Evolutionary conservation across 208 protist species (phyloP).

Genomic region (Leishmania major): DNA sequence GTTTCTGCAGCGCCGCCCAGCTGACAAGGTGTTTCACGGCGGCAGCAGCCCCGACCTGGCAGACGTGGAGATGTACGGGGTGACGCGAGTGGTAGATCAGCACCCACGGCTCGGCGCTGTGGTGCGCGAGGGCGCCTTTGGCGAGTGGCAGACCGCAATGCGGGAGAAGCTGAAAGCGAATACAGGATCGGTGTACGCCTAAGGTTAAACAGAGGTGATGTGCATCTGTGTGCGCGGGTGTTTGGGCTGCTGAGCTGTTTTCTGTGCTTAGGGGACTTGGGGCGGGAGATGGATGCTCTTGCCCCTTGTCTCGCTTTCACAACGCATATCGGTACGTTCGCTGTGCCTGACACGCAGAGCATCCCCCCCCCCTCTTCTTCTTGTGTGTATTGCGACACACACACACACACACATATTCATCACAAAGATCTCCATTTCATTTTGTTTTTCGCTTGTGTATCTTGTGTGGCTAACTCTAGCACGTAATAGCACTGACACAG

Average conservation of each 20-base stretch:
- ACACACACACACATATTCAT: neutral
- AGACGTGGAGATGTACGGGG: conserved; percentile 83
- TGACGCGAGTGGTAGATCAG: conserved; percentile 57
- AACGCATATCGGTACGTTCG: neutral
- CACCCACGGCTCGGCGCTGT: conserved; percentile 56
- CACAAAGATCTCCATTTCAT: neutral
- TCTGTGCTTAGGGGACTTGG: neutral
- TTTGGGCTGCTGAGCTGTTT: neutral
- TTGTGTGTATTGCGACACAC: neutral
- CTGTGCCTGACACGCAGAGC: neutral
- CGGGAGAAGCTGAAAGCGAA: conserved; percentile 32
- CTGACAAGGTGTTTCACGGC: conserved; percentile 62
- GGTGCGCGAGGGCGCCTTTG: conserved; percentile 46
- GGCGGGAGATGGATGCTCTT: neutral
- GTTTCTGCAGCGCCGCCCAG: conserved; percentile 39
- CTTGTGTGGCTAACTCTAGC: neutral
- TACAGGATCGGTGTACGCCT: conserved; percentile 30
- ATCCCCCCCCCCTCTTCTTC: neutral
- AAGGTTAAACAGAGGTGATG: neutral
- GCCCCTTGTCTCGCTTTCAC: neutral
- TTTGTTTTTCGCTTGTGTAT: neutral
- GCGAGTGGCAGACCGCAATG: conserved; percentile 72
- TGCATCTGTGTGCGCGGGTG: neutral
- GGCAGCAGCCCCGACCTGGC: conserved; percentile 68
- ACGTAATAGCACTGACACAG: neutral